These are phyloP conservation scores for Pleurotus platypus DNA, from an alignment of 768 basidiomycete species.

Conservation along the genomic window DNA sequence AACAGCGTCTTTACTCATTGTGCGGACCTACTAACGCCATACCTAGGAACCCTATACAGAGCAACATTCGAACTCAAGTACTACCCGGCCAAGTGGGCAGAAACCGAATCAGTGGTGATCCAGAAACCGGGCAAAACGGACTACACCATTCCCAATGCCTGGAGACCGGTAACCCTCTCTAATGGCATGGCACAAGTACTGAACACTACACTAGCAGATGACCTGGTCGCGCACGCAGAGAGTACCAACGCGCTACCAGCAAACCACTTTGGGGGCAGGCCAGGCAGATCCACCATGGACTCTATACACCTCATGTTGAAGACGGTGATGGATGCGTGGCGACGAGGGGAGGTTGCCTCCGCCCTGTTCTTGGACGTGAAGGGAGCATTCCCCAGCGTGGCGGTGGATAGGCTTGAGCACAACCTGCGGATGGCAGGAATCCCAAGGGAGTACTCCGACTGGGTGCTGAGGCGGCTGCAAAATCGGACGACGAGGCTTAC, in stretches of 20 bases:
- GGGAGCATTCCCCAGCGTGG: slow-evolving; percentile 23
- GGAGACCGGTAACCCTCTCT: slow-evolving; percentile 27
- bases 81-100: slow-evolving; percentile 25
- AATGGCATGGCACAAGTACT: slow-evolving; percentile 13
- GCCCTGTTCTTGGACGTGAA: slow-evolving; percentile 26
- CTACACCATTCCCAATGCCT: slow-evolving; percentile 29
- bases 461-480: slow-evolving; percentile 13
- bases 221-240: slow-evolving; percentile 15
- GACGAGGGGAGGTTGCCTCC: slow-evolving; percentile 15
- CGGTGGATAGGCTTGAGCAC: slow-evolving; percentile 13
- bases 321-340: slow-evolving; percentile 19
- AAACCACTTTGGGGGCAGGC: slow-evolving; percentile 24
- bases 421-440: slow-evolving; percentile 18
- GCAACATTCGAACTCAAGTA: slow-evolving; percentile 23
- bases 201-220: slow-evolving; percentile 9
- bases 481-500: slow-evolving; percentile 16
- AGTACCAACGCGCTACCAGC: slow-evolving; percentile 15
- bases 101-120: slow-evolving; percentile 22
- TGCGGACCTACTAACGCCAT: slow-evolving; percentile 2
- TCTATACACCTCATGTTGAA: slow-evolving; percentile 19
- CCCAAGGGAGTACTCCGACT: slow-evolving; percentile 16
- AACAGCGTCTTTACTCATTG: slow-evolving; percentile 19
- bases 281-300: slow-evolving; percentile 24
- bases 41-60: slow-evolving; percentile 17
- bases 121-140: slow-evolving; percentile 31